Evolutionary conservation across 176 grass and related monocot genomes (phyloP).

Genomic region (Carex cristatella): DNA sequence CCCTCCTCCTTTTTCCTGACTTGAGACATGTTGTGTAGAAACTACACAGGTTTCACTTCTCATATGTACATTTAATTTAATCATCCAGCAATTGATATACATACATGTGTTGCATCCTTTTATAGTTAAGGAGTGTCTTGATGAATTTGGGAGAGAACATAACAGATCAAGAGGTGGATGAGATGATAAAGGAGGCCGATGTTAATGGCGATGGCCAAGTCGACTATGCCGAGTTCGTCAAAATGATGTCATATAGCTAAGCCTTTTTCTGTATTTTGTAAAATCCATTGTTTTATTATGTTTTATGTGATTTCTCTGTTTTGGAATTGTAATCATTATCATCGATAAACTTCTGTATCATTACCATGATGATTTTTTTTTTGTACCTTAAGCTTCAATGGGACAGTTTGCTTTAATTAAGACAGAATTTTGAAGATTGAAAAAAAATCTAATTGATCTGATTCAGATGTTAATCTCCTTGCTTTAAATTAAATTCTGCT

Average conservation of each 20-base stretch:
- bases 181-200: conserved; percentile 28
- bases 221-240: conserved; percentile 16
- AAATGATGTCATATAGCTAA: conserved; percentile 14
- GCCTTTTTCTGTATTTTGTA: neutral
- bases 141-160: conserved; percentile 16
- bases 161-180: conserved; percentile 3
- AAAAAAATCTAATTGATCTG: neutral
- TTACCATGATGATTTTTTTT: neutral
- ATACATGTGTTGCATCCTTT: neutral
- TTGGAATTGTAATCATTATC: neutral
- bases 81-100: neutral
- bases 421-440: neutral
- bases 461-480: neutral
- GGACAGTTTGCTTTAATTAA: neutral
- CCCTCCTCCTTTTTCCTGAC: too few relatives aligned
- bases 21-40: too few relatives aligned
- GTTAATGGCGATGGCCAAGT: conserved; percentile 17
- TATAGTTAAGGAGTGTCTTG: conserved; percentile 7
- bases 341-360: neutral
- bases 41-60: too few relatives aligned
- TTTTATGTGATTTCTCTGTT: neutral
- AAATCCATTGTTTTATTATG: neutral
- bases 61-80: too few relatives aligned
- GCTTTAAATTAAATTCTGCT: neutral
- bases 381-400: conserved; percentile 3